A percentile compares a stretch with the other conserved stretches of the same genome.
phyloP scores from a whole-genome alignment of 106 monocot species.

The Triglochin maritima region DNA sequence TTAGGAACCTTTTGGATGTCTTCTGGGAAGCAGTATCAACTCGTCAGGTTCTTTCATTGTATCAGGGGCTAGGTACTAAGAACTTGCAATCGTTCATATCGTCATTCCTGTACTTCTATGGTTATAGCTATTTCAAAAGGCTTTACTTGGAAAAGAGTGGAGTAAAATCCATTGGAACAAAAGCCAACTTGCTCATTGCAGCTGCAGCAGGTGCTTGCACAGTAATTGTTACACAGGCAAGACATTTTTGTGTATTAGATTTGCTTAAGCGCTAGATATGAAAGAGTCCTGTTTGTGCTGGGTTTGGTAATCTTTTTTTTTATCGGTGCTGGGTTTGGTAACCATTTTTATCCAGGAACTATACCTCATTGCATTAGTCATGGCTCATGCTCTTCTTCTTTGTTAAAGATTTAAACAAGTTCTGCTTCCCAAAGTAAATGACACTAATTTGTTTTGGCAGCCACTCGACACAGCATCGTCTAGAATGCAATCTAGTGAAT shows the following conservation, averaged over 20 bases:
- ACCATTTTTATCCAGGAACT: no score
- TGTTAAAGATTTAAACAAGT: no score
- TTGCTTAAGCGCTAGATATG: background rate
- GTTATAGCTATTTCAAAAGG: conserved; percentile 94
- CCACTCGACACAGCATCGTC: conserved; percentile 96
- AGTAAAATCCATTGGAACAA: conserved; percentile 72
- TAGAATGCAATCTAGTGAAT: conserved; percentile 97
- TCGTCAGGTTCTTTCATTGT: conserved; percentile 62
- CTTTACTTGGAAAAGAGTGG: conserved; percentile 65
- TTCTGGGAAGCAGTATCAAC: conserved; percentile 74
- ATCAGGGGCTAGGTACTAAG: conserved; percentile 88
- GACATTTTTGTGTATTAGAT: background rate
- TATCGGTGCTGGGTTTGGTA: no score
- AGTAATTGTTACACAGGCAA: conserved; percentile 67
- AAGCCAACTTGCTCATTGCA: conserved; percentile 79
- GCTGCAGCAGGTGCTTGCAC: conserved; percentile 96
- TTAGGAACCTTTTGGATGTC: conserved; percentile 86
- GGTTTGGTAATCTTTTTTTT: no score
- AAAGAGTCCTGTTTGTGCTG: no score
- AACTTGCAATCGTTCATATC: conserved; percentile 87
- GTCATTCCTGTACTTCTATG: conserved; percentile 92
- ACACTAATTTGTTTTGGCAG: conserved; percentile 26
- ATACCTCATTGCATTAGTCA: no score
- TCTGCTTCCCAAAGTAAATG: background rate
- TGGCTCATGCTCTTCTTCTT: no score